Evolutionary conservation across 495 filamentous ascomycete species (phyloP).

Genomic region (Penicillium turbatum): DNA sequence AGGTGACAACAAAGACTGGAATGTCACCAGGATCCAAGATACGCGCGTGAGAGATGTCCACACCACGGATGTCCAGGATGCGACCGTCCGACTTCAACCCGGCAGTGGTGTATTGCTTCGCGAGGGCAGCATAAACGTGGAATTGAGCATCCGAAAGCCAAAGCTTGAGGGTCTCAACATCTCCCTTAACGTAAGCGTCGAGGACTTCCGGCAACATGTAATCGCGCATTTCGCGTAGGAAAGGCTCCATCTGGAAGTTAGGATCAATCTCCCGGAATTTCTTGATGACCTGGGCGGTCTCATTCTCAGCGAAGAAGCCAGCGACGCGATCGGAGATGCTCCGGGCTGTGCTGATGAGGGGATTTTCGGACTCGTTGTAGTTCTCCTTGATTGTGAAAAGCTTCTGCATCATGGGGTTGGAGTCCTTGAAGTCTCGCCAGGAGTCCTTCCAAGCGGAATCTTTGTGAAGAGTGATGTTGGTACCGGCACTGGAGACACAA

Average conservation of each 20-base stretch:
- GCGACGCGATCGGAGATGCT: conserved; percentile 89
- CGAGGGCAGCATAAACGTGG: conserved; percentile 87
- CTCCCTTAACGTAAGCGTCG: conserved; percentile 96
- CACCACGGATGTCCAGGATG: conserved; percentile 89
- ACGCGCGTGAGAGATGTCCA: conserved; percentile 83
- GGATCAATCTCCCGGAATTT: conserved; percentile 97
- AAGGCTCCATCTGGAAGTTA: conserved; percentile 87
- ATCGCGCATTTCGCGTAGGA: conserved; percentile 90
- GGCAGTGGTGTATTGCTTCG: conserved; percentile 88
- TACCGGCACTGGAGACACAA: conserved; percentile 64
- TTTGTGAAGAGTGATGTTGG: conserved; percentile 92
- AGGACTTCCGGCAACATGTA: conserved; percentile 97
- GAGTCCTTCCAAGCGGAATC: conserved; percentile 94
- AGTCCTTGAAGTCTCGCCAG: conserved; percentile 88
- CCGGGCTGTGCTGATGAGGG: conserved; percentile 84
- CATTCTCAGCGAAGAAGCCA: conserved; percentile 97
- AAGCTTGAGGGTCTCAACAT: conserved; percentile 80
- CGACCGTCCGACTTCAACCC: conserved; percentile 91
- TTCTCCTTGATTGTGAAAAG: conserved; percentile 76
- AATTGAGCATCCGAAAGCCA: conserved; percentile 96
- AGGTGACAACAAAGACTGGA: conserved; percentile 94
- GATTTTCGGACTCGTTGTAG: conserved; percentile 96
- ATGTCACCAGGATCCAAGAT: conserved; percentile 96
- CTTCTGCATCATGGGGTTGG: conserved; percentile 80
- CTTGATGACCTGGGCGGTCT: conserved; percentile 94